These are phyloP conservation scores for Fusarium albosuccineum DNA, from an alignment of 2,329 filamentous ascomycete species.

Conservation along the genomic window DNA sequence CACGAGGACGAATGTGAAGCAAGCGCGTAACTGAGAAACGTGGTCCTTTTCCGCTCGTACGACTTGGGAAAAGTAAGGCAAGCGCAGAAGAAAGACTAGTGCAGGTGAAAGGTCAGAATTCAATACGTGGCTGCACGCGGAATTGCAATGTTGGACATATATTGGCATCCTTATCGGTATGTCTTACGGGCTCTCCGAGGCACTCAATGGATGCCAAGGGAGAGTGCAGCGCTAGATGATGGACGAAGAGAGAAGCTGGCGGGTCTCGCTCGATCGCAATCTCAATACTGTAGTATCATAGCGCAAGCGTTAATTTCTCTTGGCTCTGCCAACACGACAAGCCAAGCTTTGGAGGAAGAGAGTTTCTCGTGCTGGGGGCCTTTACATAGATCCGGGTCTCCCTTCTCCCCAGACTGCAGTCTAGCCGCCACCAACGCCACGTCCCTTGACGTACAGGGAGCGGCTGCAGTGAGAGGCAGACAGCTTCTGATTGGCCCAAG, in stretches of 20 bases:
- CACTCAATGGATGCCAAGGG: slow-evolving; percentile 30
- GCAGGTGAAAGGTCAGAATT: no score
- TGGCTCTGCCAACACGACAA: neutral
- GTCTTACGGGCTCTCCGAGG: neutral
- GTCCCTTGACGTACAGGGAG: slow-evolving; percentile 27
- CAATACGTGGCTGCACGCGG: neutral
- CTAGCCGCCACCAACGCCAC: slow-evolving; percentile 32
- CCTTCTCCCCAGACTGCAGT: slow-evolving; percentile 25
- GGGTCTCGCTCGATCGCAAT: slow-evolving; percentile 1
- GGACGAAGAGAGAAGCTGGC: slow-evolving; percentile 15
- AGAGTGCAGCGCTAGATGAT: slow-evolving; percentile 7
- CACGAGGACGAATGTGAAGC: slow-evolving; percentile 3
- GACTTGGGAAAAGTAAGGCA: neutral
- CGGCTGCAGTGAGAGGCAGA: slow-evolving; percentile 25
- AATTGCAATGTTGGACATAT: slow-evolving; percentile 31
- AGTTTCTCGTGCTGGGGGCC: slow-evolving; percentile 11
- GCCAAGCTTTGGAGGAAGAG: slow-evolving; percentile 2
- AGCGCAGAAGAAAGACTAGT: neutral
- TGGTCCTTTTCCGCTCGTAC: slow-evolving; percentile 4
- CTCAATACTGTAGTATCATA: slow-evolving; percentile 1
- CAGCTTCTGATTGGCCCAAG: slow-evolving; percentile 31
- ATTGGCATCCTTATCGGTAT: slow-evolving; percentile 17
- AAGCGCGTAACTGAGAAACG: slow-evolving; percentile 11
- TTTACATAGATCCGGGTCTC: slow-evolving; percentile 10
- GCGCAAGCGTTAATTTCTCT: slow-evolving; percentile 18